Evolutionary conservation across 306 rosid genomes (phyloP).

Genomic region (Inga laurina): DNA sequence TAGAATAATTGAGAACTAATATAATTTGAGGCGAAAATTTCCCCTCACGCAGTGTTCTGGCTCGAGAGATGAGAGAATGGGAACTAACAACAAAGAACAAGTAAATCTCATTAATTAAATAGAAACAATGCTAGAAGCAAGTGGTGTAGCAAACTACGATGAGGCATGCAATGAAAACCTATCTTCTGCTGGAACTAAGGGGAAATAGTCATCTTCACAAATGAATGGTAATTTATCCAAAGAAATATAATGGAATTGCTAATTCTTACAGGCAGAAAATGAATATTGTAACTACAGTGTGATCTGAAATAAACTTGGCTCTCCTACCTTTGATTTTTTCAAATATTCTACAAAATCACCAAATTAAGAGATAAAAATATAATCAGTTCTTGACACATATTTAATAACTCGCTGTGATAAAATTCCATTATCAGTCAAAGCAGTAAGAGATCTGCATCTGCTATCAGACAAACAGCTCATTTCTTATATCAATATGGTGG

Average conservation of each 20-base stretch:
- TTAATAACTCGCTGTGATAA: conserved; percentile 1
- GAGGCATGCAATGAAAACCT: neutral
- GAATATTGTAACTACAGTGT: neutral
- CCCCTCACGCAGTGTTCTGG: neutral
- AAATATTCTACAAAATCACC: conserved; percentile 8
- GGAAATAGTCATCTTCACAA: conserved; percentile 21
- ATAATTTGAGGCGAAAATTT: neutral
- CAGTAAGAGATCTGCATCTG: neutral
- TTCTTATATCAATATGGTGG: neutral
- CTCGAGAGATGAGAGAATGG: neutral
- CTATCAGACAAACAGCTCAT: conserved; percentile 24
- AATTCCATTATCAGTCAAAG: conserved; percentile 6
- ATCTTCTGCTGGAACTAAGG: neutral
- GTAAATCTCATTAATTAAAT: neutral
- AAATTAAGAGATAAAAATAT: conserved; percentile 9
- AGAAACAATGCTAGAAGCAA: neutral
- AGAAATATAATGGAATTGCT: conserved; percentile 11
- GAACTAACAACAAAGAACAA: neutral
- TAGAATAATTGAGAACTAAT: conserved; percentile 8
- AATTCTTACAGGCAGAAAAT: neutral
- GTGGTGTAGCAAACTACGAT: neutral
- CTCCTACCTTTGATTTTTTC: neutral
- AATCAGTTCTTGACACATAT: neutral
- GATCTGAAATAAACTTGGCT: neutral
- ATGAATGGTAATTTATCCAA: neutral